Evolutionary conservation across 73 alveolate species (phyloP), one percentile per base, ranked within the genome.

Genomic region (Paramecium primaurelia): DNA sequence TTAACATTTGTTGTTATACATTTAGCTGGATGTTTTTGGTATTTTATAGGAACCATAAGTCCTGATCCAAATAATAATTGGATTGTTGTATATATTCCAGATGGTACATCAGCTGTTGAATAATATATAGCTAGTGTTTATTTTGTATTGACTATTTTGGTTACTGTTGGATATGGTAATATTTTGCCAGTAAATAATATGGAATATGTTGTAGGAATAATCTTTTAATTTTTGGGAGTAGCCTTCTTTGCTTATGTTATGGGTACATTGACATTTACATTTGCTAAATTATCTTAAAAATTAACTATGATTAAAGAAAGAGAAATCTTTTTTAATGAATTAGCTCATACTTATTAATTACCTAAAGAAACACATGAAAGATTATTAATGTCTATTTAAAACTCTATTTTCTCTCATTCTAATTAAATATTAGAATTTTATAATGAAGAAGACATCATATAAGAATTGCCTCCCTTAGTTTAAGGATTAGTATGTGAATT

Each of bases 141-240:
- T 47, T 80, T 20, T 40, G 71, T 47, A 22, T 45, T 80, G 10
- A 80, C 91, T 10, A 80, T 47, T 45, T 26, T 80, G 34, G 71
- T 80, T 2, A 80, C 91, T 11, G 91, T 80, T 22, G 91, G 91
- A 18, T 80, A 80, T 80, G 91, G 91, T 10, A 47, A 80, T 80
- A 47, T 80, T 3, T 22, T 49, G 25, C 91, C 91, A 4, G 91
- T 80, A 20, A 80, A 80, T 47, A 44, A 80, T 80, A 45, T 45
- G 32, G 91, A 80, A 44, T 75, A 37, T 45, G 60, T 75, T 10
- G 42, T 37, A 12, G 60, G 60, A 37, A 75, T 75, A 9, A 40
- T 75, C 20, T 75, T 75, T 36, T 14, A 75, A 40, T 75, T 75
- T 75, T 12, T 75, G 12, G 88, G 88, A 14, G 88, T 75, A 11